Base-by-base conservation (phyloP, 148 eudicot species). In the Camellia sinensis region DNA sequence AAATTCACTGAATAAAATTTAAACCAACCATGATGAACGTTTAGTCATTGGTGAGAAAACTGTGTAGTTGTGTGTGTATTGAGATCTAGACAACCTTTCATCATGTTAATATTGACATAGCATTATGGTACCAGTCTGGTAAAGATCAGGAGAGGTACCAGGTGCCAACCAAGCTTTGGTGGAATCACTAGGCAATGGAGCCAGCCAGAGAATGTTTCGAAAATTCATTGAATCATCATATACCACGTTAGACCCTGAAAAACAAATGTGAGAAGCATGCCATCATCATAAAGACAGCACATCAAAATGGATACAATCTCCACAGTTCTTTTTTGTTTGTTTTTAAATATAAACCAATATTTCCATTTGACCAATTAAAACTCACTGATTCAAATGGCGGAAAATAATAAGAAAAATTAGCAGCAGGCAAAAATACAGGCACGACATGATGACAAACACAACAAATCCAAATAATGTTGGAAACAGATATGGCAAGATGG, bases 191-290 rank as follows among this genome's bases (percentile, higher is more conserved):
- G 97, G 97, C 84, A 94, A 83, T 43, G 99, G 98, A 83, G 99
- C 99, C 78, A 97, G 84, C 99, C 99, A 97, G 78, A 97, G 89
- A 84, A 97, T 97, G 87, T 94, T 97, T 15, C 97, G 88, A 80
- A 97, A 88, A 83, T 94, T 92, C 97, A 97, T 97, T 59, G 84
- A 82, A 65, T 89, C 84, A 76, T 94, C 92, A 81, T 86, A 94
- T 73, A 74, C 67, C 45, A 97, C 87, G 78, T 90, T 84, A 69
- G 99, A 86, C 69, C 99, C 99, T 97, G 90, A 83, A 37, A 52
- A 83, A 71, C 70, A 52, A 73, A 78, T 12, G 73, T 53, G 22
- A 59, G 14, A 54, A 50, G n/a, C 37, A 46, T 6, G 66, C 19
- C 41, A 76, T 19, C 18, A 52, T 12, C 21, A 72, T 59, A 65